Conservation (phyloP, 352 stramenopile genomes). For the Pythium vanterpoolii region DNA sequence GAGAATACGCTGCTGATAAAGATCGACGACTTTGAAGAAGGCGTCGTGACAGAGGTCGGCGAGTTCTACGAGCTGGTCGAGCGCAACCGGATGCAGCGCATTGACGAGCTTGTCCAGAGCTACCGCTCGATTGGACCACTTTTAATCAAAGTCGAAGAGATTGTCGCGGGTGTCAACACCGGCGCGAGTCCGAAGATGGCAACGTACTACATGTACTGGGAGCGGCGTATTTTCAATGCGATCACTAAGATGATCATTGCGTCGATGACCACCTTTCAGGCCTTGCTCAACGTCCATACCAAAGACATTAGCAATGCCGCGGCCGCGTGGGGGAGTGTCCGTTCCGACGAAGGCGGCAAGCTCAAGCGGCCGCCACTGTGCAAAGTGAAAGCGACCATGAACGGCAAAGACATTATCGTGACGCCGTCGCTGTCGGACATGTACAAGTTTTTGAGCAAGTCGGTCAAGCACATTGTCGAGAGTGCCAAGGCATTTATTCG, state of each 20-base stretch:
- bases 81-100: conserved; percentile 85
- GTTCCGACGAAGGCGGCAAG: conserved; percentile 57
- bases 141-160: conserved; percentile 95
- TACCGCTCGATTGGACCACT: conserved; percentile 92
- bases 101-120: conserved; percentile 92
- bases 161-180: conserved; percentile 92
- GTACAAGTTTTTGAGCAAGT: conserved; percentile 95
- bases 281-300: conserved; percentile 87
- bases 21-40: conserved; percentile 88
- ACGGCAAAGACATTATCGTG: conserved; percentile 94
- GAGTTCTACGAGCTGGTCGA: conserved; percentile 95
- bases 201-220: conserved; percentile 97
- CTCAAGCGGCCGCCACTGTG: conserved; percentile 88
- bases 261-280: conserved; percentile 94
- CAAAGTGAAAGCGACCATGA: conserved; percentile 93
- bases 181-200: conserved; percentile 87
- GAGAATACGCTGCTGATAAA: conserved; percentile 91
- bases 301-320: conserved; percentile 71
- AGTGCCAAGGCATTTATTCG: conserved; percentile 92
- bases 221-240: conserved; percentile 95
- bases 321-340: conserved; percentile 38
- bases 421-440: conserved; percentile 93
- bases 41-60: conserved; percentile 88
- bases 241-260: conserved; percentile 96
- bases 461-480: conserved; percentile 93